A percentile compares a stretch with the other conserved stretches of the same genome.
These are phyloP conservation scores for Corrigiola litoralis DNA, from an alignment of 179 eudicot genomes.

Conservation along the genomic window DNA sequence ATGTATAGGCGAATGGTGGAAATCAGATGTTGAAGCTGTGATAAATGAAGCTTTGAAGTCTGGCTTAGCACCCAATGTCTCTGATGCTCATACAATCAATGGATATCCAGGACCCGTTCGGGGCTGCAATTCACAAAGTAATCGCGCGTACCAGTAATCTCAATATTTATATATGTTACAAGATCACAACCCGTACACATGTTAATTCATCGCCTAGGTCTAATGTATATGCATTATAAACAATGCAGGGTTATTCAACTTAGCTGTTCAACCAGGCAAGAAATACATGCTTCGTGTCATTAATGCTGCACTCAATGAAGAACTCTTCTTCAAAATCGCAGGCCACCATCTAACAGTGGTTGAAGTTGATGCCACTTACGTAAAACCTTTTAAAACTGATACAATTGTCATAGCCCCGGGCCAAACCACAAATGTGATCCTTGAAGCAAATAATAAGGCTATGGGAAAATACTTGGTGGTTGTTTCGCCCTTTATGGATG, in stretches of 20 bases:
- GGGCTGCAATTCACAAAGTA: slow-evolving; percentile 25
- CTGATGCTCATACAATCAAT: slow-evolving; percentile 42
- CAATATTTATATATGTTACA: not conserved
- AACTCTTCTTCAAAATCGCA: slow-evolving; percentile 42
- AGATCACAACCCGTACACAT: not conserved
- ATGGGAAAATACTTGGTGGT: slow-evolving; percentile 34
- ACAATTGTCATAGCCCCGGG: slow-evolving; percentile 44
- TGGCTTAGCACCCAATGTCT: slow-evolving; percentile 31
- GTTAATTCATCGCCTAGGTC: not conserved
- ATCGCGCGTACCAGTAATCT: not conserved
- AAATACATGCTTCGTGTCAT: slow-evolving; percentile 35
- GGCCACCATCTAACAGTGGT: slow-evolving; percentile 43
- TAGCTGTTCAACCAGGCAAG: slow-evolving; percentile 31
- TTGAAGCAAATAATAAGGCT: slow-evolving; percentile 24
- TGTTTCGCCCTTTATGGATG: slow-evolving; percentile 46
- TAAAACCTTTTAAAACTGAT: slow-evolving; percentile 34
- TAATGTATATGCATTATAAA: not conserved
- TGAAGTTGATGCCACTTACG: slow-evolving; percentile 50
- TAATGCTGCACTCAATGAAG: slow-evolving; percentile 44
- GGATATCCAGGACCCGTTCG: slow-evolving; percentile 29
- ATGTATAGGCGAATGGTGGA: slow-evolving; percentile 43
- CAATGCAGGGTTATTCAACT: slow-evolving; percentile 26
- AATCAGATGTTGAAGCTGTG: slow-evolving; percentile 38
- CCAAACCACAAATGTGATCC: slow-evolving; percentile 40
- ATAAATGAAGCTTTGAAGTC: slow-evolving; percentile 30